Base-by-base conservation (phyloP, 2,329 filamentous ascomycete genomes). In the Botrytis fragariae region DNA sequence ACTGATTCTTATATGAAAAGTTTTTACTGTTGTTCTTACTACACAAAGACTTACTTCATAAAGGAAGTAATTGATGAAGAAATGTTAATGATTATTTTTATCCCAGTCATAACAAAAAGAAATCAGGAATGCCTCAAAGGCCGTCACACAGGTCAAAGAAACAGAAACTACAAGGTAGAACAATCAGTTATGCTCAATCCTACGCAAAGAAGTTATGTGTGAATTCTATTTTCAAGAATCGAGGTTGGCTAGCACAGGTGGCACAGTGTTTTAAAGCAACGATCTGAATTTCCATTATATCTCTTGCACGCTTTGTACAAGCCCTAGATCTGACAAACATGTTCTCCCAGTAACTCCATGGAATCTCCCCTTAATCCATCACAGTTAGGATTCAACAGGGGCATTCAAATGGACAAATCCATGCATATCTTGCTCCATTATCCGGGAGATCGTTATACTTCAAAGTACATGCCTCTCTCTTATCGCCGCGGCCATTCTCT, bases 361-460 rank as follows among this genome's bases (percentile, higher is more conserved):
- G 12, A 12, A n/a, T 9, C 35, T 39, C 3, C 5, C 63, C 32
- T 22, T 32, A 1, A 29, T 32, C 1, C 18, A 42, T 42, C 48
- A 10, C 5, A 29, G 8, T 9, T n/a, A 5, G 2, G 3, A 5
- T 22, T 37, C 39, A 68, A 68, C 64, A 68, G 9, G 6, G 9
- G 10, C 64, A 68, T 18, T 68, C 6, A 8, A 68, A 68, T 39
- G 64, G 64, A 42, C 64, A 68, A 57, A 68, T 68, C 64, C 48
- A 57, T n/a, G 35, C 64, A 35, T 68, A 68, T 35, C 9, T 20
- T 29, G 35, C 64, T 18, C 44, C 63, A 0, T 18, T n/a, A 29
- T 57, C 48, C 1, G 64, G 48, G 39, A 68, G 45, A 68, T 68
- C 25, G 10, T 57, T 29, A 1, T 54, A 39, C 6, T 68, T 68